Evolutionary conservation across 1,284 basidiomycete genomes (phyloP).

Genomic region (Pseudozyma thailandica): DNA sequence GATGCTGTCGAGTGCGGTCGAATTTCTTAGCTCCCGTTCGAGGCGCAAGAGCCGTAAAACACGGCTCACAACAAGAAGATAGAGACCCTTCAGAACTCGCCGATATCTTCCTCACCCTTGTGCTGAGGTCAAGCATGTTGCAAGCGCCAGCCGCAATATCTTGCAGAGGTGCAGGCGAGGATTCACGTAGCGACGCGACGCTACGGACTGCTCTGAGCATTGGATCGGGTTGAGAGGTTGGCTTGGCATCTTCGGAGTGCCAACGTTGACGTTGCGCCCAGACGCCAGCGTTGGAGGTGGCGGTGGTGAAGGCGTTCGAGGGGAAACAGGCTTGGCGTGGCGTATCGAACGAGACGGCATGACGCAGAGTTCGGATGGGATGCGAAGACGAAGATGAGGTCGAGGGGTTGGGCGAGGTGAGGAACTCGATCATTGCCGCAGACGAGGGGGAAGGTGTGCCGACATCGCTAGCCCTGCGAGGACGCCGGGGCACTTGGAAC

Average conservation of each 20-base stretch:
- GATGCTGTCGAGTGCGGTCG: constrained; percentile 16
- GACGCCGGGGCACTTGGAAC: neutral
- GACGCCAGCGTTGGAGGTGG: neutral
- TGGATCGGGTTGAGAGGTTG: neutral
- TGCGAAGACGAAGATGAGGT: neutral
- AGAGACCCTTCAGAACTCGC: constrained; percentile 7
- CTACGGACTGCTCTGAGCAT: constrained; percentile 5
- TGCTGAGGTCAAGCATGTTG: no score
- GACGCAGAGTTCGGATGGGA: neutral
- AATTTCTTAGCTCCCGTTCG: constrained; percentile 24
- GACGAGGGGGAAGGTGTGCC: constrained; percentile 16
- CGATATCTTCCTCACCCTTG: constrained; percentile 2
- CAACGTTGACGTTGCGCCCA: constrained; percentile 19
- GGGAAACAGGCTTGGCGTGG: neutral
- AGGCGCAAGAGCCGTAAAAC: constrained; percentile 20
- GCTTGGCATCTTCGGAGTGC: constrained; percentile 14
- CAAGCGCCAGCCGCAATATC: no score
- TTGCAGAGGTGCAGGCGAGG: neutral
- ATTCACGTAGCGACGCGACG: constrained; percentile 16
- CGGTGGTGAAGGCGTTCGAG: neutral
- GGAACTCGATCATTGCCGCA: constrained; percentile 30
- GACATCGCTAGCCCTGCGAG: neutral
- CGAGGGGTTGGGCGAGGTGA: constrained; percentile 6
- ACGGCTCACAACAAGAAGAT: constrained; percentile 5
- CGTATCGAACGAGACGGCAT: constrained; percentile 16